Base-by-base conservation (phyloP, 768 basidiomycete species). In the Russula emetica region DNA sequence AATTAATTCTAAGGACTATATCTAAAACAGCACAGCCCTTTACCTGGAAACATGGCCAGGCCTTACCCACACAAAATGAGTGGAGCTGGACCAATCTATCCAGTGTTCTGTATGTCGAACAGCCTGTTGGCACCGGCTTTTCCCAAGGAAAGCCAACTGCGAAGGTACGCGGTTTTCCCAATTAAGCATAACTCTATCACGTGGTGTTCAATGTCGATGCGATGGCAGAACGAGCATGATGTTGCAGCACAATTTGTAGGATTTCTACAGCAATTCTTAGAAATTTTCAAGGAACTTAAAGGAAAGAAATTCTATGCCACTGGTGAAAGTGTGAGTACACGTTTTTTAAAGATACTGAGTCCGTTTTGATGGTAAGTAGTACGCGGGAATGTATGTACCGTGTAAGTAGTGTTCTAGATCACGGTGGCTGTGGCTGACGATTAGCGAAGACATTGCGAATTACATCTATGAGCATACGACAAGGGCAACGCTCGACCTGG, bases 71-170 rank as follows among this genome's bases (percentile, higher is more conserved):
- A 1, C 76, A 72, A 6, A 91, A 90, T 59, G 79, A 86, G 67
- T 81, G 79, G 68, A 88, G 87, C 72, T 91, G 89, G 89, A 90
- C 89, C 0, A 91, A 90, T 69, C 77, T 91, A 8, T 88, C 87
- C 1, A 88, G 85, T 58, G 74, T 90, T 7, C 75, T 90, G 18
- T 91, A 81, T 78, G 82, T 91, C 10, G 90, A 92, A 67, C 90
- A 90, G 66, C 89, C 89, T 3, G 84, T 91, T 36, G 89, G 89
- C 5, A 90, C 88, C 5, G 89, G 90, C 0, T 92, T 85, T 71
- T 86, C 86, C 2, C 86, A 86, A 64, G 89, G 89, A 20, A 76
- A 66, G 18, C 87, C 89, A 0, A 82, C 85, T 62, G 84, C 85
- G 36, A 64, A 58, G 53, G 77, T 77, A 60, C 38, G 71, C 11